These are phyloP conservation scores for Macrotyloma uniflorum DNA, from an alignment of 306 rosid species.

Conservation along the genomic window DNA sequence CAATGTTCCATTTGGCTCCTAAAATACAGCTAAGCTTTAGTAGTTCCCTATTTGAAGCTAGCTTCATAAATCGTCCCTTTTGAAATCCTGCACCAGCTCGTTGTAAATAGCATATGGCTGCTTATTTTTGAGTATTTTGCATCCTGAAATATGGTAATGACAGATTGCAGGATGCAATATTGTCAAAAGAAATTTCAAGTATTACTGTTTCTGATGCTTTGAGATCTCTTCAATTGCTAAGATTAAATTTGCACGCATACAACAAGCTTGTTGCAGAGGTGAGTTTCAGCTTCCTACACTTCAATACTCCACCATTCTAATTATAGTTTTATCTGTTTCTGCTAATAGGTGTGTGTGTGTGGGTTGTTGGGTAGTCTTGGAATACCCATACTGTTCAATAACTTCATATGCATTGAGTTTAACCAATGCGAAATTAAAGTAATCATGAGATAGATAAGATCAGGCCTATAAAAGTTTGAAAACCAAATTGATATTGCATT, in stretches of 20 bases:
- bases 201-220: slow-evolving; percentile 55
- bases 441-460: neutral
- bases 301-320: neutral
- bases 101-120: slow-evolving; percentile 4
- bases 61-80: slow-evolving; percentile 27
- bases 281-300: slow-evolving; percentile 36
- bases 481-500: neutral
- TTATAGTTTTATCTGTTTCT: slow-evolving; percentile 15
- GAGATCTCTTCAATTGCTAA: slow-evolving; percentile 58
- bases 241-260: slow-evolving; percentile 71
- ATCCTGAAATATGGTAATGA: slow-evolving; percentile 26
- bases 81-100: slow-evolving; percentile 18
- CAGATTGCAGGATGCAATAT: slow-evolving; percentile 72
- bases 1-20: slow-evolving; percentile 23
- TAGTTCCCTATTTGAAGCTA: slow-evolving; percentile 26
- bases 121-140: slow-evolving; percentile 10
- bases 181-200: slow-evolving; percentile 54
- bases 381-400: neutral
- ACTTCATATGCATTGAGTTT: slow-evolving; percentile 16
- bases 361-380: slow-evolving; percentile 1
- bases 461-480: neutral
- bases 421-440: neutral
- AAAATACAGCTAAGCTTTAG: slow-evolving; percentile 7
- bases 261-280: slow-evolving; percentile 83
- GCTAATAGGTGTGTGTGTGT: neutral